Percentiles rank a stretch among this genome's conserved stretches.
phyloP scores from a whole-genome alignment of 805 yeast genomes.

The Naumovozyma dairenensis region DNA sequence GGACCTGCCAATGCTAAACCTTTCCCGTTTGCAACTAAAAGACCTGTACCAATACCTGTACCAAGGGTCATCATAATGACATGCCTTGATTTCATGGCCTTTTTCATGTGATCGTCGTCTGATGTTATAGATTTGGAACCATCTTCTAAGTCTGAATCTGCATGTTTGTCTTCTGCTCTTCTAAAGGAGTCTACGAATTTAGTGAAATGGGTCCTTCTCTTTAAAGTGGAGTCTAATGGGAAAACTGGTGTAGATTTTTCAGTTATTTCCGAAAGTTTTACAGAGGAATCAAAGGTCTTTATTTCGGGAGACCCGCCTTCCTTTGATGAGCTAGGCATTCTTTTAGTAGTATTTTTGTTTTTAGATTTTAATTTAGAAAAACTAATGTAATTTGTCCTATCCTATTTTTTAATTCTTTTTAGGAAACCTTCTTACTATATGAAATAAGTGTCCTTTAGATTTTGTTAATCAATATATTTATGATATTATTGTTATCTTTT shows the following conservation, averaged over 20 bases:
- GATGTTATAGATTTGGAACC: constrained; percentile 7
- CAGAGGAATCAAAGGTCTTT: neutral
- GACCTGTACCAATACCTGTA: constrained; percentile 74
- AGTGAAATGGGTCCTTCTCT: neutral
- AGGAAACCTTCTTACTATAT: no score
- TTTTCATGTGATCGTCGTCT: constrained; percentile 10
- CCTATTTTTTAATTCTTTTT: no score
- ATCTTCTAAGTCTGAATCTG: constrained; percentile 7
- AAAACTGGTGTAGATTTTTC: neutral
- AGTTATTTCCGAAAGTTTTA: no score
- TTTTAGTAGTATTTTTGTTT: neutral
- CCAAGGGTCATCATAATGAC: constrained; percentile 71
- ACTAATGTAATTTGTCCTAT: no score
- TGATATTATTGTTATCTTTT: no score
- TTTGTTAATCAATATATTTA: no score
- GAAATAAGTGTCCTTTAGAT: no score
- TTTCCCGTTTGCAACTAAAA: constrained; percentile 46
- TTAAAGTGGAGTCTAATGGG: neutral
- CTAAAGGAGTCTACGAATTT: constrained; percentile 19
- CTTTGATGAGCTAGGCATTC: neutral
- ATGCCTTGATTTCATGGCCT: constrained; percentile 33
- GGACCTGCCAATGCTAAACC: constrained; percentile 38
- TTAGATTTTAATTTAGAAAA: no score
- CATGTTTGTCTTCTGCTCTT: constrained; percentile 9
- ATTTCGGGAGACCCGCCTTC: neutral